Base-by-base conservation (phyloP, 2,329 filamentous ascomycete species). In the Fusarium brevicatenulatum region DNA sequence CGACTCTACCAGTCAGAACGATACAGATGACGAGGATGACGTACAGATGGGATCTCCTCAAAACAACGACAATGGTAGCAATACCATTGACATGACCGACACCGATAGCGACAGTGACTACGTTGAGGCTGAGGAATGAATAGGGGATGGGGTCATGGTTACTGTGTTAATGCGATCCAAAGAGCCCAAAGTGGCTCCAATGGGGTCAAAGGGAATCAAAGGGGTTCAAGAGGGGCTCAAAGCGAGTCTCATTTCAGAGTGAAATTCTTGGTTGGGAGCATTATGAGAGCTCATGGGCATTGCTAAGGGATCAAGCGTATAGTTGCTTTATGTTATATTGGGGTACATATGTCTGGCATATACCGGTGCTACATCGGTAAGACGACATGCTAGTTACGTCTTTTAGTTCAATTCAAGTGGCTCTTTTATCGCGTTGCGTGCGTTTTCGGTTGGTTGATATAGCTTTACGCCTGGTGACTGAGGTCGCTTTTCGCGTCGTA, bases 1-100 rank as follows among this genome's bases (percentile, higher is more conserved):
- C 13, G 66, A 76, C 5, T 76, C 78, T 34, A 53, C 23, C 9
- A 32, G 28, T 16, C 34, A 34, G 30, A 30, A 39, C 37, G 40
- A 19, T 25, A 25, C 40, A 44, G 36, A 34, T 16, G n/a, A 36
- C 23, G 39, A 25, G 12, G 42, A 44, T 4, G 30, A 39, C 28
- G 23, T 40, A 10, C 34, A 54, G 7, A 54, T 40, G 34, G 34
- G 23, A 10, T 21, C 23, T 39, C 50, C 23, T 39, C 34, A 16
- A 37, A 40, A 18, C 10, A 28, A 39, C 16, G 13, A 5, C 16
- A 54, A 28, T 16, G 34, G 19, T 2, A n/a, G 39, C 23, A n/a
- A 25, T 4, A 21, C 39, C 50, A 19, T 39, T 16, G 34, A 39
- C 3, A 53, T 53, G 23, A 53, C 23, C 12, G 34, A 40, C 15